Conservation (phyloP, 2,329 filamentous ascomycete genomes). For the Gaeumannomyces tritici region DNA sequence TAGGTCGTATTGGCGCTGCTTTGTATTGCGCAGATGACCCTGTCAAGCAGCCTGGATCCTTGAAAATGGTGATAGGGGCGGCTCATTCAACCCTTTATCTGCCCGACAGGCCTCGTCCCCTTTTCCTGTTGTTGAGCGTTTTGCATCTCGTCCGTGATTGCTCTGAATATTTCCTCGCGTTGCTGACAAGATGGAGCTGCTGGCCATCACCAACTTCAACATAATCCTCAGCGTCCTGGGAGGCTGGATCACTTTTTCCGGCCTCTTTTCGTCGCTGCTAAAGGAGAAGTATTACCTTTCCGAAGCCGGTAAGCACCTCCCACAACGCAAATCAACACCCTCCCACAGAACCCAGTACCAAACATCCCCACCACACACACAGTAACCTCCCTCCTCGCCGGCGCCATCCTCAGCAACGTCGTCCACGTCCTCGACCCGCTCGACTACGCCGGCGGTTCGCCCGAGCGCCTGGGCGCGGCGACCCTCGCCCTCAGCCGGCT, state of each 20-base stretch:
- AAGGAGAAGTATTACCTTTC: slow-evolving; percentile 90
- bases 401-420: slow-evolving; percentile 71
- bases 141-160: no score
- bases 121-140: no score
- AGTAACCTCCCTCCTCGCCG: slow-evolving; percentile 79
- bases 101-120: no score
- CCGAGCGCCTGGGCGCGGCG: slow-evolving; percentile 54
- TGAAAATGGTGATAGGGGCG: no score
- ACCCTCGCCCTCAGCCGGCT: slow-evolving; percentile 80
- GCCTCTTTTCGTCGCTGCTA: slow-evolving; percentile 77
- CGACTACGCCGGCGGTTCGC: slow-evolving; percentile 55
- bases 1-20: no score
- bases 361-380: not conserved
- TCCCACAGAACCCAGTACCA: no score
- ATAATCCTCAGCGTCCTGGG: slow-evolving; percentile 72
- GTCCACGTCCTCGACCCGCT: slow-evolving; percentile 65
- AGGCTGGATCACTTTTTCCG: slow-evolving; percentile 84
- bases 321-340: not conserved
- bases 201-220: slow-evolving; percentile 62
- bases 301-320: slow-evolving; percentile 61
- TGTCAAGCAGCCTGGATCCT: no score
- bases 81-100: no score
- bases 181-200: slow-evolving; percentile 26
- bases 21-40: no score
- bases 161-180: no score